Evolutionary conservation across 1,139 yeast genomes (phyloP), one percentile per base, ranked within the genome.

Genomic region (Pichia sp.): DNA sequence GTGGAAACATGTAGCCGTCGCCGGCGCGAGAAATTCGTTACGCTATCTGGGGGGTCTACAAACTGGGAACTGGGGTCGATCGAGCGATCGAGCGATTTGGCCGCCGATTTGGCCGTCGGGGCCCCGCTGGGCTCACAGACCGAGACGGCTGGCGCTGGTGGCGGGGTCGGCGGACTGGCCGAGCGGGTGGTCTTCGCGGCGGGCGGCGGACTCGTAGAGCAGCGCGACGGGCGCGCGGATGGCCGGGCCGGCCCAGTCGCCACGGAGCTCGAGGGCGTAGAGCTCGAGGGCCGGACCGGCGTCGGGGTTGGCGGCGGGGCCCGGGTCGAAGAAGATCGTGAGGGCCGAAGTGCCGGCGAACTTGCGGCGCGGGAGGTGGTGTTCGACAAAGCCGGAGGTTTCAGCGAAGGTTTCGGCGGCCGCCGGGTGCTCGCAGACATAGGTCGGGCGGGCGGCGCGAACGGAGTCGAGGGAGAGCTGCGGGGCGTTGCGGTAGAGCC

Each of bases 121-220:
- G 24, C 24, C 24, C 24, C 24, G 3, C 24, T 20, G 24, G 24
- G 24, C 24, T 20, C 24, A 20, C 24, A 20, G 24, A 20, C 24
- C 20, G 47, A 44, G 36, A 9, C 7, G 10, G 30, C 14, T 10
- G 9, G 30, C 34, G 7, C 16, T 6, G 40, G 40, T 16, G 48
- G 16, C 6, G 47, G n/a, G 20, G 47, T 16, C 36, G 27, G 40
- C 48, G 20, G 48, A 16, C 51, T 49, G 33, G 67, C 55, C 48
- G 34, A 20, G 41, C 33, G 40, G 47, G 70, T 92, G 97, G 67
- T 92, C 97, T 3, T 86, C 82, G 0, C 97, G 97, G 66, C 91
- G 91, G 6, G 98, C 95, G 1, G 97, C 96, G 58, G 91, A 82
- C 69, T 92, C 98, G 69, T 92, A 92, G 31, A 87, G 66, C 0